Base-by-base conservation (phyloP, 495 filamentous ascomycete genomes). In the Tetracladium setigerum region DNA sequence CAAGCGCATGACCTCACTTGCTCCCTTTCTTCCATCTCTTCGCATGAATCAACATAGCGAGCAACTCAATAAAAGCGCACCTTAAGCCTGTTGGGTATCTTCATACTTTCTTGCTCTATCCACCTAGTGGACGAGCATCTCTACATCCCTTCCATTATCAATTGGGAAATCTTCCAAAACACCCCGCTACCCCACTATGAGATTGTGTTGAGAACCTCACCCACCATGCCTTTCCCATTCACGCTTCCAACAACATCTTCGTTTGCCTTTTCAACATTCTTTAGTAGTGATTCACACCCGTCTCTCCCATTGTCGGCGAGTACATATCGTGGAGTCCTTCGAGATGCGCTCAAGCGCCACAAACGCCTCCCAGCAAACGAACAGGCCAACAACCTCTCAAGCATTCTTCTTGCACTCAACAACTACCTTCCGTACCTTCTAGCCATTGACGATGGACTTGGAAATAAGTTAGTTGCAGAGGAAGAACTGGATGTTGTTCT, bases 171-270 rank as follows among this genome's bases (percentile, higher is more conserved):
- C 22, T 7, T 27, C 22, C 3, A 27, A 27, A 27, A 3, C 7
- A 27, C 22, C 22, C 22, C 22, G 22, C 22, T 7, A 27, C 22
- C 22, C 22, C 22, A 27, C 22, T 27, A 27, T 7, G 22, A 27
- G 22, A 27, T 27, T 27, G 22, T 27, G 22, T 27, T 27, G 22
- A 27, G 22, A 27, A 7, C 3, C 7, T 7, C n/a, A n/a, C 22
- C 44, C 62, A 76, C 49, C 30, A 95, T 95, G 90, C 88, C 91
- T 36, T 95, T 83, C 62, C 81, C 83, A 15, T 94, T 90, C 57
- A 69, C 73, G 30, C 77, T 95, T 32, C 86, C 89, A 2, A 95
- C 89, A 16, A 95, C 89, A 17, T 92, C 87, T 2, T 72, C 79
- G 36, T 78, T 90, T 55, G 82, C 83, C 32, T 91, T 95, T 61